Conservation (phyloP, 1,139 yeast genomes). For the Nakaseomyces glabratus region DNA sequence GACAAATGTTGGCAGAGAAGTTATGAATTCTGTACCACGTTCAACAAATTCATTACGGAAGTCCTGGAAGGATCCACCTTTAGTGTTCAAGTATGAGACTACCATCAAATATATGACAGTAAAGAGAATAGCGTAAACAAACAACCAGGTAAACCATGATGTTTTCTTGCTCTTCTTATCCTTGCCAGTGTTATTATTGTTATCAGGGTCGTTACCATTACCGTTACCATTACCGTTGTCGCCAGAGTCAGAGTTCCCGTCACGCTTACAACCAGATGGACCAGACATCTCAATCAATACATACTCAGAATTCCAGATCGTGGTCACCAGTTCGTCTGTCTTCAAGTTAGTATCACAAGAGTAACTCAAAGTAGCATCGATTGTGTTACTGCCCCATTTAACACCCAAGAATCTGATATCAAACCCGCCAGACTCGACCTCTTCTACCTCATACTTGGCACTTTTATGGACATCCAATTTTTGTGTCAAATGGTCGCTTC, state of each 20-base stretch:
- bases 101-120: conserved; percentile 66
- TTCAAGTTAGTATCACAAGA: conserved; percentile 41
- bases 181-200: conserved; percentile 26
- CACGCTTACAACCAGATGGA: conserved; percentile 30
- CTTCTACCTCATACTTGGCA: conserved; percentile 13
- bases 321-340: conserved; percentile 28
- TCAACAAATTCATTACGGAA: conserved; percentile 65
- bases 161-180: conserved; percentile 28
- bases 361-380: conserved; percentile 46
- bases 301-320: conserved; percentile 21
- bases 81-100: conserved; percentile 60
- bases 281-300: conserved; percentile 23
- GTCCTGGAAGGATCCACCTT: conserved; percentile 38
- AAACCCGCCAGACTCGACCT: conserved; percentile 10
- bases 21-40: conserved; percentile 47
- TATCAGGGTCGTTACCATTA: conserved; percentile 28
- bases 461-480: conserved; percentile 21
- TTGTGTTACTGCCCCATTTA: conserved; percentile 59
- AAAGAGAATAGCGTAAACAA: conserved; percentile 56
- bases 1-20: conserved; percentile 62
- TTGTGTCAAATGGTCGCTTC: conserved; percentile 28
- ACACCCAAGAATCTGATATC: conserved; percentile 43
- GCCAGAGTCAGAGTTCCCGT: conserved; percentile 11
- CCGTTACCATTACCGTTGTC: conserved; percentile 23
- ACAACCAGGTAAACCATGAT: conserved; percentile 62